phyloP scores from a whole-genome alignment of 208 protist genomes.

The Tetramitus jugosus region DNA sequence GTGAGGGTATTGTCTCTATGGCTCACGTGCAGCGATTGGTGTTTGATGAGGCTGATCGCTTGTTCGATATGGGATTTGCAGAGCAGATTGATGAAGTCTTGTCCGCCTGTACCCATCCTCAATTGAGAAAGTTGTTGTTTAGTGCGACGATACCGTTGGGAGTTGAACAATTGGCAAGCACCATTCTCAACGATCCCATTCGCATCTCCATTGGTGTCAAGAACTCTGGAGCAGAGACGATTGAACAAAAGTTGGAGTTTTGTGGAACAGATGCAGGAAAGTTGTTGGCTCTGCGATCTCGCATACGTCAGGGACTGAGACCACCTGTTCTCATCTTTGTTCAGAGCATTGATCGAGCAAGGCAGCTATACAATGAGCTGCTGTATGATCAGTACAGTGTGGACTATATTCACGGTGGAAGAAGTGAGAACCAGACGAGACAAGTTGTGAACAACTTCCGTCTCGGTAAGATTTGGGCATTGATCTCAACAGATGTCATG shows the following conservation, averaged over 20 bases:
- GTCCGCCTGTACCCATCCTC: constrained; percentile 53
- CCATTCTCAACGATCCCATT: constrained; percentile 79
- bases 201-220: constrained; percentile 79
- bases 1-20: constrained; percentile 87
- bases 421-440: constrained; percentile 76
- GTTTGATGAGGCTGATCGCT: constrained; percentile 94
- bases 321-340: constrained; percentile 95
- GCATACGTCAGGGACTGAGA: constrained; percentile 75
- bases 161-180: constrained; percentile 59
- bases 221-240: constrained; percentile 56
- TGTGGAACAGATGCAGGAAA: constrained; percentile 92
- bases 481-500: constrained; percentile 92
- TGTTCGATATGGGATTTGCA: constrained; percentile 76
- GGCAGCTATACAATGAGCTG: constrained; percentile 90
- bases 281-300: constrained; percentile 83
- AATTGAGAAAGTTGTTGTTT: constrained; percentile 75
- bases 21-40: constrained; percentile 79
- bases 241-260: constrained; percentile 80
- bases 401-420: constrained; percentile 73
- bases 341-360: constrained; percentile 90
- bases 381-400: constrained; percentile 52
- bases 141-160: constrained; percentile 81
- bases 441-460: constrained; percentile 84
- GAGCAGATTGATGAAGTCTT: constrained; percentile 72
- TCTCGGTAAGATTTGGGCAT: constrained; percentile 84